These are phyloP conservation scores for Phanerochaete carnosa DNA, from an alignment of 768 basidiomycete species.

Conservation along the genomic window DNA sequence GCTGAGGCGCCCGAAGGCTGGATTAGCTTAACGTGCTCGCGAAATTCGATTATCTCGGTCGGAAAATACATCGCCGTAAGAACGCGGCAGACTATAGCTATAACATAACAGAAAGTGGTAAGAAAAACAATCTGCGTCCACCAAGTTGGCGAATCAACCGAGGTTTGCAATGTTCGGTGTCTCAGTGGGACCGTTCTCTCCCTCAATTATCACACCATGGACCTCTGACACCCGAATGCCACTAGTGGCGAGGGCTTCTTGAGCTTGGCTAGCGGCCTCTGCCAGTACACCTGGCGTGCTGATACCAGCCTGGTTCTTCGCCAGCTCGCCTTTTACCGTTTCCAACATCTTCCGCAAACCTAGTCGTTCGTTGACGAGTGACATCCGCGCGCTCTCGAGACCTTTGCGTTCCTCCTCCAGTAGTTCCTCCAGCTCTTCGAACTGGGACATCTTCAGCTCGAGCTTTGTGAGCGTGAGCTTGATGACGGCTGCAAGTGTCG, in stretches of 20 bases:
- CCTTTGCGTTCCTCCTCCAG: conserved; percentile 87
- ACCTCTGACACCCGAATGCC: conserved; percentile 56
- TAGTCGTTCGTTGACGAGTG: conserved; percentile 76
- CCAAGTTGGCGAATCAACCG: neutral
- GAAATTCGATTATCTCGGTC: neutral
- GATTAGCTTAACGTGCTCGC: too few species aligned
- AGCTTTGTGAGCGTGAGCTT: conserved; percentile 83
- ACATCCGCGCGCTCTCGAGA: conserved; percentile 79
- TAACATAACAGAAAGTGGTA: neutral
- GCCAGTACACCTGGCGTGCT: conserved; percentile 19
- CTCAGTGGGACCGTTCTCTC: conserved; percentile 50
- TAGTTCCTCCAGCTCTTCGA: conserved; percentile 90
- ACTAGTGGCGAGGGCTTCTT: conserved; percentile 47
- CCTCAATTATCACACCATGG: conserved; percentile 42
- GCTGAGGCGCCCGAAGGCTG: too few species aligned
- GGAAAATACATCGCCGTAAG: neutral
- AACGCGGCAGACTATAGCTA: neutral
- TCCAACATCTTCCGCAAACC: conserved; percentile 72
- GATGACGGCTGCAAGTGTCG: conserved; percentile 79
- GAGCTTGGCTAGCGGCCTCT: conserved; percentile 30
- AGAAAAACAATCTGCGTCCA: neutral
- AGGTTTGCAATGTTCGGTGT: conserved; percentile 9
- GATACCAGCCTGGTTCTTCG: conserved; percentile 42
- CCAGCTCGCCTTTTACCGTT: conserved; percentile 58
- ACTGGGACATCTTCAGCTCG: conserved; percentile 91